Conservation (phyloP, 352 stramenopile species). For the Phytophthora tubulina region DNA sequence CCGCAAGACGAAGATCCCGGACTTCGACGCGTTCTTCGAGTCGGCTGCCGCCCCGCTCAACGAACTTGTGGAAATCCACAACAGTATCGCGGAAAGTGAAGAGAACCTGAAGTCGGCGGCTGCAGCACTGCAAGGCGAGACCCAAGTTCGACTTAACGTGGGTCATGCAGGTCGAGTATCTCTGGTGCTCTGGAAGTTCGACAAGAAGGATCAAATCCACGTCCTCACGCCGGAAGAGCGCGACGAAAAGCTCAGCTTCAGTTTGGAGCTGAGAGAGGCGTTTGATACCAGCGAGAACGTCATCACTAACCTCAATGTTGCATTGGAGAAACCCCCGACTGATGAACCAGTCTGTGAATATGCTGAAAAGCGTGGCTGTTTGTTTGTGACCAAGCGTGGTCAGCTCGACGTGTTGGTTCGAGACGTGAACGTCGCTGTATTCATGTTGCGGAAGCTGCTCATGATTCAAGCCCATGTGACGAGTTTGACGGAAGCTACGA, state of each 20-base stretch:
- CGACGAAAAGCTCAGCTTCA: conserved; percentile 28
- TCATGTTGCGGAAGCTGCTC: conserved; percentile 53
- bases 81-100: conserved; percentile 63
- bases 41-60: conserved; percentile 33
- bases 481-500: conserved; percentile 42
- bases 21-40: conserved; percentile 37
- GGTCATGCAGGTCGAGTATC: conserved; percentile 31
- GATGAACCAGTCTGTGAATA: conserved; percentile 44
- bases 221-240: conserved; percentile 36
- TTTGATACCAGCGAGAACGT: conserved; percentile 23
- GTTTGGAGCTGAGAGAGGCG: conserved; percentile 21
- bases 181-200: conserved; percentile 55
- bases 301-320: conserved; percentile 45
- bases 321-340: conserved; percentile 43
- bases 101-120: conserved; percentile 63
- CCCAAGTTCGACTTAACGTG: conserved; percentile 48
- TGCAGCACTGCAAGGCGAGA: conserved; percentile 59
- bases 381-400: conserved; percentile 35
- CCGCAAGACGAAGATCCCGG: conserved; percentile 34
- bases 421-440: conserved; percentile 34
- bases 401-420: conserved; percentile 35
- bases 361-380: conserved; percentile 46
- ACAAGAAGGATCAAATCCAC: conserved; percentile 56
- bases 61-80: conserved; percentile 45
- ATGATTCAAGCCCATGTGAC: conserved; percentile 48